Conservation (phyloP, 306 rosid genomes). For the Castanea mollissima region DNA sequence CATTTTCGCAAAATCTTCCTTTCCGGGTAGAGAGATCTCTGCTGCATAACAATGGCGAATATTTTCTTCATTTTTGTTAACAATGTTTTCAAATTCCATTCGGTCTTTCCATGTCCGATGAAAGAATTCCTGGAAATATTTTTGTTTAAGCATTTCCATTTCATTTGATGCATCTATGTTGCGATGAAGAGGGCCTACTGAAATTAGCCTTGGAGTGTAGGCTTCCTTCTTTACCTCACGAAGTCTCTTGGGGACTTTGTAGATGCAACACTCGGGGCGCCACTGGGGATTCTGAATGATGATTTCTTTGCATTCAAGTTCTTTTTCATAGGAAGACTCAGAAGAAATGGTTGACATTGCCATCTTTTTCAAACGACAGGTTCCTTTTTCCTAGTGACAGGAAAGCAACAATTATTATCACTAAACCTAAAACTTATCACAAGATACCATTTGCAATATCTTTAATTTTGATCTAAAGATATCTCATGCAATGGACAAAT, state of each 20-base stretch:
- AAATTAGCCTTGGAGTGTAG: constrained; percentile 22
- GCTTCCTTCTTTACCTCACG: constrained; percentile 9
- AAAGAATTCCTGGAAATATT: background rate
- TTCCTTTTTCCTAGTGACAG: no score
- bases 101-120: background rate
- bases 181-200: constrained; percentile 21
- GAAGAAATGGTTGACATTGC: no score
- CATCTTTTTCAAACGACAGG: no score
- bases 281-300: background rate
- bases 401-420: no score
- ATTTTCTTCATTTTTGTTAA: background rate
- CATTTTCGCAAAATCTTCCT: background rate
- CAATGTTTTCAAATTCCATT: background rate
- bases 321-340: background rate
- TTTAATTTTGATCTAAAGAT: no score
- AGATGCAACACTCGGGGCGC: background rate
- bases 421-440: no score
- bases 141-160: background rate
- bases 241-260: constrained; percentile 18
- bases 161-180: background rate
- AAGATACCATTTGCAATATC: no score
- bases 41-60: background rate
- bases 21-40: background rate
- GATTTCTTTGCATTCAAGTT: background rate
- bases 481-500: no score